A percentile compares a stretch with the other conserved stretches of the same genome.
These are phyloP conservation scores for Pyrenophora tritici-repentis DNA, from an alignment of 2,329 filamentous ascomycete genomes.

Conservation along the genomic window DNA sequence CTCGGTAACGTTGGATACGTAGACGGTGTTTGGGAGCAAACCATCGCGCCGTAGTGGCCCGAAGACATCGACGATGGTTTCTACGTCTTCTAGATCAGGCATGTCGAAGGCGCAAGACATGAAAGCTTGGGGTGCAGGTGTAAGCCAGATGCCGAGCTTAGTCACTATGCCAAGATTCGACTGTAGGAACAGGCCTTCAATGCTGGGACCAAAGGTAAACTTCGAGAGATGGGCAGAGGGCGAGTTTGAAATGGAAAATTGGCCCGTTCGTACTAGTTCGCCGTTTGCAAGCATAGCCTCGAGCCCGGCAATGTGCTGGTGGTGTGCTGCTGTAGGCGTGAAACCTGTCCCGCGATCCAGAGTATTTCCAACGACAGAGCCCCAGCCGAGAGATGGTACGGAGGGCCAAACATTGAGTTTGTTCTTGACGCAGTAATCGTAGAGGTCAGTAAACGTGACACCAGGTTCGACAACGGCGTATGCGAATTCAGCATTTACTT, in stretches of 20 bases:
- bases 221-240: not conserved
- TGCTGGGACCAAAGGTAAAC: conserved; percentile 41
- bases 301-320: conserved; percentile 46
- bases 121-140: conserved; percentile 49
- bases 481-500: conserved; percentile 51
- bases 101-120: conserved; percentile 56
- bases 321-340: conserved; percentile 45
- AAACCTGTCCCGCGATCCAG: conserved; percentile 52
- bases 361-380: conserved; percentile 45
- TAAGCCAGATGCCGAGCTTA: conserved; percentile 43
- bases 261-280: conserved; percentile 42
- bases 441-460: conserved; percentile 39
- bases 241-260: conserved; percentile 50
- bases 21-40: conserved; percentile 51
- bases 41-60: conserved; percentile 53
- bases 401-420: conserved; percentile 43
- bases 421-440: conserved; percentile 38
- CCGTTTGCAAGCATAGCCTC: conserved; percentile 46
- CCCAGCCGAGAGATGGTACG: conserved; percentile 43
- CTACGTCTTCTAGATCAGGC: conserved; percentile 54
- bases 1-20: conserved; percentile 55
- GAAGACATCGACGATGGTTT: conserved; percentile 53
- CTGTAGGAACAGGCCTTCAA: conserved; percentile 57
- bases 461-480: conserved; percentile 53
- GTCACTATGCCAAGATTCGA: conserved; percentile 59